Base-by-base conservation (phyloP, 1,284 basidiomycete species). In the Phylloporus sp. region DNA sequence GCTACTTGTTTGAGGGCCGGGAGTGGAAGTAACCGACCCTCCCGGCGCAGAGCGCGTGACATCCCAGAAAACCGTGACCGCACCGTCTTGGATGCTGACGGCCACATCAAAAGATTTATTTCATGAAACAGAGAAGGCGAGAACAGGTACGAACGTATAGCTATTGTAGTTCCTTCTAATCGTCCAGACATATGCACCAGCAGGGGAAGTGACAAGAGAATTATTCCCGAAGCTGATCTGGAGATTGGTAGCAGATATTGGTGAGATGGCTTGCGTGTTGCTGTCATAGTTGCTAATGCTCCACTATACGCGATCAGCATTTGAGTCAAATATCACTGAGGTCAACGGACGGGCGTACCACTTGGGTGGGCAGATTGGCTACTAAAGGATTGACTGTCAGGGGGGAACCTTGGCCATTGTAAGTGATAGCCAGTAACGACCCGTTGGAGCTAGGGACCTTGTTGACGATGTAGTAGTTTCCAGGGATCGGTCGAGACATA, bases 401-500 rank as follows among this genome's bases (percentile, higher is more conserved):
- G 22, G 51, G 32, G 26, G 32, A n/a, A n/a, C 12, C 34, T n/a
- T 12, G 4, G 22, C 39, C 39, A 31, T 55, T 44, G 39, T 28
- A 42, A n/a, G 11, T 55, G 28, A 40, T 40, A 7, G 54, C 54
- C 37, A 55, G 54, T 5, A 20, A 11, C 18, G 24, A 29, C 20
- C 31, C 31, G 26, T 29, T 6, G 39, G 39, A 29, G 34, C n/a
- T 39, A 20, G n/a, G n/a, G 3, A 29, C 18, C 6, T 3, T 31
- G 40, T 55, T 55, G 26, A 55, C 18, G 40, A 55, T 44, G 40
- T 44, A 55, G 28, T 55, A 55, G 54, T 55, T 55, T 31, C 54
- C 40, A 5, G 54, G 22, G 11, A 22, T 24, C 39, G 54, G 54
- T 4, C 6, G 28, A 10, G 54, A 55, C 54, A 55, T 55, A 7